Conservation (phyloP, 495 filamentous ascomycete species). For the Aspergillus saccharolyticus region DNA sequence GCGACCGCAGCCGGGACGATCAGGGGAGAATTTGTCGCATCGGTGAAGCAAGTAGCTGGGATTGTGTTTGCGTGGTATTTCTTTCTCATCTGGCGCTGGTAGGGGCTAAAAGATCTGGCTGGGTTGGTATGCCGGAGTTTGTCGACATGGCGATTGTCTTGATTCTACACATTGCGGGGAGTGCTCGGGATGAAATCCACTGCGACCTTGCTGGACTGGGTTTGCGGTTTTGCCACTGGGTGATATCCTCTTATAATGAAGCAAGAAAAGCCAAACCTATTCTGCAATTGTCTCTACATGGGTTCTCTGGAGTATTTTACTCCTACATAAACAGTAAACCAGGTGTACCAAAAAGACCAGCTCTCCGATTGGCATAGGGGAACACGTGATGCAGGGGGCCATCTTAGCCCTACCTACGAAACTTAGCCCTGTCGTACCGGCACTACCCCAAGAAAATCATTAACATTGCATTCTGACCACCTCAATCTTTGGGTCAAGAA, state of each 20-base stretch:
- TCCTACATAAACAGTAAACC: too few relatives aligned
- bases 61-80: constrained; percentile 47
- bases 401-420: too few relatives aligned
- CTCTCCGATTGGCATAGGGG: too few relatives aligned
- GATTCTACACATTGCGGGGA: not conserved
- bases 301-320: too few relatives aligned
- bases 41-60: constrained; percentile 36
- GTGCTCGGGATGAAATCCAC: not conserved
- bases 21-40: constrained; percentile 21
- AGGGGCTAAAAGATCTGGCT: constrained; percentile 10
- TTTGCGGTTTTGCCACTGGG: not conserved
- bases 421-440: too few relatives aligned
- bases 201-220: not conserved
- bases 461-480: too few relatives aligned
- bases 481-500: too few relatives aligned
- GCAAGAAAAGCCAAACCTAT: not conserved
- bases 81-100: constrained; percentile 51
- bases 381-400: too few relatives aligned
- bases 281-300: not conserved
- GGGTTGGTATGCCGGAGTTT: not conserved
- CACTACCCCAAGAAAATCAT: too few relatives aligned
- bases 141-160: constrained; percentile 4
- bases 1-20: constrained; percentile 14
- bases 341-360: too few relatives aligned
- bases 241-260: not conserved